Conservation (phyloP, 2,329 filamentous ascomycete species). For the Aspergillus ibericus region DNA sequence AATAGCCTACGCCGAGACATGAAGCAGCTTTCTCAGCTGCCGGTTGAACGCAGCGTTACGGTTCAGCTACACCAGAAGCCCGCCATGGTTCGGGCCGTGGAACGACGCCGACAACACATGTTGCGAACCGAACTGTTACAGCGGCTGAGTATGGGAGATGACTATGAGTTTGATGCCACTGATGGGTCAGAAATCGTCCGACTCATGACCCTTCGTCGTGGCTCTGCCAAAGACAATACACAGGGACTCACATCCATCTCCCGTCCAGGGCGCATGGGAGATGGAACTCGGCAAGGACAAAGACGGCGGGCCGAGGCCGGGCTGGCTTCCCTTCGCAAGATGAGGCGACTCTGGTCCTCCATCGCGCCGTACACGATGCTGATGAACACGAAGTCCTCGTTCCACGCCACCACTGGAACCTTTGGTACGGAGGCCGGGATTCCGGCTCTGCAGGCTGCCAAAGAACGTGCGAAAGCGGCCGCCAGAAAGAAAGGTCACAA, state of each 20-base stretch:
- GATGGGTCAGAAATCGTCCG: constrained; percentile 23
- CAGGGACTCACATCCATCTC: constrained; percentile 28
- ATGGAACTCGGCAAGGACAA: constrained; percentile 1
- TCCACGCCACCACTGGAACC: constrained; percentile 44
- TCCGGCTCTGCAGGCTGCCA: constrained; percentile 13
- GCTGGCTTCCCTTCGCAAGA: constrained; percentile 9
- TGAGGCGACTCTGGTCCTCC: constrained; percentile 26
- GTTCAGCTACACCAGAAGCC: constrained; percentile 41
- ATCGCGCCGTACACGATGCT: constrained; percentile 35
- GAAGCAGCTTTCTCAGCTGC: constrained; percentile 22
- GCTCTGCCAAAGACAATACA: constrained; percentile 13
- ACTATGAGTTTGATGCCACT: constrained; percentile 4
- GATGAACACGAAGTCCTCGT: constrained; percentile 41
- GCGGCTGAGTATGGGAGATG: constrained; percentile 18
- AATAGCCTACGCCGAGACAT: constrained; percentile 8
- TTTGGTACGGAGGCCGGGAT: constrained; percentile 46
- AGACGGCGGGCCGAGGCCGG: not conserved
- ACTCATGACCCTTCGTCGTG: constrained; percentile 32
- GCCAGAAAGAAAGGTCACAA: not conserved
- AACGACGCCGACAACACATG: constrained; percentile 27
- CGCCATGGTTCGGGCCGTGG: constrained; percentile 28
- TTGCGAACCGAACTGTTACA: constrained; percentile 28
- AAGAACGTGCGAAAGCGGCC: constrained; percentile 3
- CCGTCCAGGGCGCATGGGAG: constrained; percentile 17
- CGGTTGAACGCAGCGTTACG: constrained; percentile 34